Evolutionary conservation across 75 land plant species (phyloP), one percentile per base, ranked within the genome.

Genomic region (Pinus albicaulis): DNA sequence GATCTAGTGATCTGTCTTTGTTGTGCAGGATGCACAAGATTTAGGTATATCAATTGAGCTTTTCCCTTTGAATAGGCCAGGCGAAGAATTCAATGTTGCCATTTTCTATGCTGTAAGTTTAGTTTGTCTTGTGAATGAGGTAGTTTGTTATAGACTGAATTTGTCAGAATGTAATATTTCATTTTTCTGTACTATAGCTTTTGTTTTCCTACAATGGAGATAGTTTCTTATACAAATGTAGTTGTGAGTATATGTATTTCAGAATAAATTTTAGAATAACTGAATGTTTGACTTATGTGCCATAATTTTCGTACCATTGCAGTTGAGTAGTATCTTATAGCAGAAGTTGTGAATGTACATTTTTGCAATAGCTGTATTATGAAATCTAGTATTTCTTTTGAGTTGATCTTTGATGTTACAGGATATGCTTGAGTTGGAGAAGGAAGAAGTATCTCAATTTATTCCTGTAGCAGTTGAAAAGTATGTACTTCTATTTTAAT

Each of bases 31-130:
- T 90, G 92, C 95, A 55, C 92, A 86, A 87, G 98, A 94, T 78
- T 85, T 97, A 76, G 95, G 99, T 60, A 92, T 97, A 59, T 82
- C 88, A 41, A 84, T 97, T 76, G 98, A 94, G 72, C 83, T 95
- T 41, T 82, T 91, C 56, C 98, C 99, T 0, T 76, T 95, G 74
- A 86, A 86, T 66, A 83, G 77, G 48, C 86, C 91, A 19, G 88
- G 86, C 16, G 87, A 87, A 73, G 82, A 81, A 57, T 97, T 97
- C 79, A 85, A 92, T 76, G 55, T 92, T 69, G 81, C 85, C 48
- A 79, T 76, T 44, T 97, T 97, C 73, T 97, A 90, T 88, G 78
- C 85, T 60, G 99, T 96, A 89, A 56, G 90, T 73, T 34, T 34
- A 11, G 24, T 36, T 53, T 38, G 63, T 71, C 7, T 24, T 28